phyloP scores from a whole-genome alignment of 2,329 filamentous ascomycete genomes.

The Sclerotinia sclerotiorum region DNA sequence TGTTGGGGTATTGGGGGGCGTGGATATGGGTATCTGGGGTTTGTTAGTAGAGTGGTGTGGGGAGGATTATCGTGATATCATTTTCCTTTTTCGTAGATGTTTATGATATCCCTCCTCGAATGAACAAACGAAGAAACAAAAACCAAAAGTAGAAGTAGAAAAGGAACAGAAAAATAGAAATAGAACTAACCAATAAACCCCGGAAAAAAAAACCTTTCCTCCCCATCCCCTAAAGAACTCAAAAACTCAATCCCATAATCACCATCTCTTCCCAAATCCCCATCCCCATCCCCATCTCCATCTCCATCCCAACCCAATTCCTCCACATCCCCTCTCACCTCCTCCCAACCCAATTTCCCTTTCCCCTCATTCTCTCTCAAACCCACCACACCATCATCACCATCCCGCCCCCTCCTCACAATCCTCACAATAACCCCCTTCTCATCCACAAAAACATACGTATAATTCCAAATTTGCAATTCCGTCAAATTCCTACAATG shows the following conservation, averaged over 20 bases:
- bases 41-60: background rate
- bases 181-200: slow-evolving; percentile 71
- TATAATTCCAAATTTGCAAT: slow-evolving; percentile 50
- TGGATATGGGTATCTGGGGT: slow-evolving; percentile 86
- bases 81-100: background rate
- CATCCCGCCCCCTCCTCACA: slow-evolving; percentile 19
- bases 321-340: slow-evolving; percentile 34
- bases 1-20: slow-evolving; percentile 91
- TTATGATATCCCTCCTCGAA: background rate
- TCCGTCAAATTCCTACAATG: slow-evolving; percentile 51
- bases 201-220: slow-evolving; percentile 76
- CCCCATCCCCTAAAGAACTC: slow-evolving; percentile 40
- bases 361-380: too few species aligned
- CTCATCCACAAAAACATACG: slow-evolving; percentile 52
- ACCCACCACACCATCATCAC: slow-evolving; percentile 34
- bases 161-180: background rate
- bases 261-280: background rate
- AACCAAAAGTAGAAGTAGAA: background rate
- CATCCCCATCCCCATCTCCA: slow-evolving; percentile 35
- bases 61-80: background rate
- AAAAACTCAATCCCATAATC: slow-evolving; percentile 25
- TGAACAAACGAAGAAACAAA: background rate
- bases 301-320: slow-evolving; percentile 40
- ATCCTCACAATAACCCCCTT: slow-evolving; percentile 49
- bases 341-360: slow-evolving; percentile 39